phyloP scores from a whole-genome alignment of 192 early-diverging fungal genomes.

The Backusella luteola region DNA sequence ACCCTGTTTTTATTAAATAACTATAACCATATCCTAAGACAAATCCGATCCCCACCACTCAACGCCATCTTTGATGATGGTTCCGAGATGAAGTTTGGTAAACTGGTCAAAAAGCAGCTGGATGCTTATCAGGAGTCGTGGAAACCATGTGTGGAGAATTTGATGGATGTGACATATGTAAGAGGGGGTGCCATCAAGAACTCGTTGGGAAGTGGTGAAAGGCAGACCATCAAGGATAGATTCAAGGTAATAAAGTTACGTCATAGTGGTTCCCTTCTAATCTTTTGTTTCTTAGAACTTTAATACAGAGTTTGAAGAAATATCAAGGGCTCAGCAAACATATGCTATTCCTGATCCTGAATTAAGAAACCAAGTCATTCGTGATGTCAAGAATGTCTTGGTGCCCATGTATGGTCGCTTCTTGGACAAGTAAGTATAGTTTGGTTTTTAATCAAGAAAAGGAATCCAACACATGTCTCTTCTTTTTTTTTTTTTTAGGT shows the following conservation, averaged over 20 bases:
- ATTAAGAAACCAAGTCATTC: conserved; percentile 63
- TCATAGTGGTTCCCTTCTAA: neutral
- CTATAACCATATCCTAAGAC: conserved; percentile 70
- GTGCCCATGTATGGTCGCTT: conserved; percentile 81
- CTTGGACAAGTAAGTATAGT: conserved; percentile 57
- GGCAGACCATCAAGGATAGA: conserved; percentile 76
- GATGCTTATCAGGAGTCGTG: conserved; percentile 64
- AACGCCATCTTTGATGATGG: conserved; percentile 51
- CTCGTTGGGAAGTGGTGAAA: conserved; percentile 63
- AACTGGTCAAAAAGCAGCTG: conserved; percentile 48
- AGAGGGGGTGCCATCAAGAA: conserved; percentile 61
- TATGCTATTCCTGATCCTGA: conserved; percentile 83
- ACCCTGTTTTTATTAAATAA: conserved; percentile 83
- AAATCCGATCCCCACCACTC: conserved; percentile 51
- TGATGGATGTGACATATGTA: conserved; percentile 74
- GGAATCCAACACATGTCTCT: neutral
- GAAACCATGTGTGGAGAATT: conserved; percentile 69
- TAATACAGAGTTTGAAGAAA: conserved; percentile 80
- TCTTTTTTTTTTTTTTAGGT: conserved; percentile 31
- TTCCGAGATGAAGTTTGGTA: conserved; percentile 50
- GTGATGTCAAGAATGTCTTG: conserved; percentile 68
- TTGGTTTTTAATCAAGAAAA: neutral
- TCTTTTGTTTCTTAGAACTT: conserved; percentile 57
- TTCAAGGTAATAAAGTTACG: conserved; percentile 57
- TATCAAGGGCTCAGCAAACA: conserved; percentile 61